Percentiles rank a stretch among this genome's conserved stretches.
These are phyloP conservation scores for Cordyceps militaris DNA, from an alignment of 2,329 filamentous ascomycete genomes.

Conservation along the genomic window DNA sequence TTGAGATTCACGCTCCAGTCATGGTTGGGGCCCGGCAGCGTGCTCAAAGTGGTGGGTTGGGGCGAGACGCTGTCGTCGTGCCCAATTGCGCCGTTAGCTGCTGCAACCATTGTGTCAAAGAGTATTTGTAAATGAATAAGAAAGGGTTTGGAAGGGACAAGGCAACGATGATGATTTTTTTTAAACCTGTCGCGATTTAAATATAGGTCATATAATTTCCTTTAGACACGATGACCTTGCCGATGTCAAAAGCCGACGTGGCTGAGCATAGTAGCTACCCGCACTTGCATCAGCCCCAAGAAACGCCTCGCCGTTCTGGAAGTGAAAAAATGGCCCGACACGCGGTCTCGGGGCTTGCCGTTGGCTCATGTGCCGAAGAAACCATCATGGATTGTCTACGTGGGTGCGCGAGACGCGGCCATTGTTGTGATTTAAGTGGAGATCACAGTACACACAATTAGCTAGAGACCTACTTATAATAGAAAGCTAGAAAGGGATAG, in stretches of 20 bases:
- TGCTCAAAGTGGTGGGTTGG: conserved; percentile 20
- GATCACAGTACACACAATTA: too few relatives aligned
- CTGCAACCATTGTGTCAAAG: neutral
- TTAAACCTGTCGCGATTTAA: neutral
- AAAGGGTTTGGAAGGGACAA: neutral
- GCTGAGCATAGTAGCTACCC: too few relatives aligned
- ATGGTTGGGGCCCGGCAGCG: conserved; percentile 26
- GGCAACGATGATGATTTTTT: neutral
- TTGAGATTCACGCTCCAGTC: conserved; percentile 29
- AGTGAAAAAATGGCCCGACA: neutral
- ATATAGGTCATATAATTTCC: neutral
- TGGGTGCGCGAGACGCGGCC: neutral
- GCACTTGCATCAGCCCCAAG: too few relatives aligned
- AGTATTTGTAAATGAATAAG: neutral
- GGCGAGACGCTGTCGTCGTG: neutral
- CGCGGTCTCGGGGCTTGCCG: neutral
- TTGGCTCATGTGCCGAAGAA: neutral
- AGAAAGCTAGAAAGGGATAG: too few relatives aligned
- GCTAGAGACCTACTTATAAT: too few relatives aligned
- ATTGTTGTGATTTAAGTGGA: too few relatives aligned
- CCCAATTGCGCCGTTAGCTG: neutral
- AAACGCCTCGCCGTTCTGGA: too few relatives aligned
- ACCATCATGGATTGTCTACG: too few relatives aligned
- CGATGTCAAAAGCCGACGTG: neutral
- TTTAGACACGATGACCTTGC: neutral